Conservation (phyloP, 495 filamentous ascomycete genomes). For the Tuber calosporum region DNA sequence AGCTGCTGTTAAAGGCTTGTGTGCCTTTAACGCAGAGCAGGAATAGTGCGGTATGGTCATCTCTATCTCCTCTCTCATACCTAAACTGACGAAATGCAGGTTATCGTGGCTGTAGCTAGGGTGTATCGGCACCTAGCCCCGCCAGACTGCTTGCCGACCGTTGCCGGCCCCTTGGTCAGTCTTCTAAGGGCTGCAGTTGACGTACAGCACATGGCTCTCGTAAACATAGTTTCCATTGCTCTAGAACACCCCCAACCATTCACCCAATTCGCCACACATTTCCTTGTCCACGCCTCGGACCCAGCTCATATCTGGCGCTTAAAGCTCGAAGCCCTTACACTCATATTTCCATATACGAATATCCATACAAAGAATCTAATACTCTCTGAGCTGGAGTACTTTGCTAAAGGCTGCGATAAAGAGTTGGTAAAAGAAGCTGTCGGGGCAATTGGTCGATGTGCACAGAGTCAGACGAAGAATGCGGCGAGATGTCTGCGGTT, state of each 20-base stretch:
- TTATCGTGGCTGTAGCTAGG: slow-evolving; percentile 78
- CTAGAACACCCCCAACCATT: slow-evolving; percentile 66
- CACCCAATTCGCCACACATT: slow-evolving; percentile 75
- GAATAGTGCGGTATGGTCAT: slow-evolving; percentile 61
- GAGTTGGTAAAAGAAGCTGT: slow-evolving; percentile 80
- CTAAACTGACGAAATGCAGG: slow-evolving; percentile 24
- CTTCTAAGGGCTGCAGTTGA: slow-evolving; percentile 76
- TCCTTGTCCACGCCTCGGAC: slow-evolving; percentile 74
- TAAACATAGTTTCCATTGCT: slow-evolving; percentile 87
- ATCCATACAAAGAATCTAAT: slow-evolving; percentile 72
- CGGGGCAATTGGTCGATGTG: slow-evolving; percentile 84
- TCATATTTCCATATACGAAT: slow-evolving; percentile 78
- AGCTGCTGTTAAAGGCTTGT: slow-evolving; percentile 70
- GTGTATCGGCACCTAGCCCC: slow-evolving; percentile 79
- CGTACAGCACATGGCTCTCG: slow-evolving; percentile 78
- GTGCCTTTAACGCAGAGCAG: slow-evolving; percentile 80
- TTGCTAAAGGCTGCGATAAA: slow-evolving; percentile 67
- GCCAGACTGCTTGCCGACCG: slow-evolving; percentile 58
- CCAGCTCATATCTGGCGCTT: slow-evolving; percentile 76
- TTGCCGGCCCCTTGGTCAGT: slow-evolving; percentile 76
- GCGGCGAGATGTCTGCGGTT: slow-evolving; percentile 70
- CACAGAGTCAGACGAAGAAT: slow-evolving; percentile 63
- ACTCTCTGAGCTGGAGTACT: slow-evolving; percentile 85
- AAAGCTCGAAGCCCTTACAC: slow-evolving; percentile 81
- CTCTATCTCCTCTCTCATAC: not conserved